Evolutionary conservation across 306 rosid species (phyloP), one percentile per base, ranked within the genome.

Genomic region (Prunus campanulata): DNA sequence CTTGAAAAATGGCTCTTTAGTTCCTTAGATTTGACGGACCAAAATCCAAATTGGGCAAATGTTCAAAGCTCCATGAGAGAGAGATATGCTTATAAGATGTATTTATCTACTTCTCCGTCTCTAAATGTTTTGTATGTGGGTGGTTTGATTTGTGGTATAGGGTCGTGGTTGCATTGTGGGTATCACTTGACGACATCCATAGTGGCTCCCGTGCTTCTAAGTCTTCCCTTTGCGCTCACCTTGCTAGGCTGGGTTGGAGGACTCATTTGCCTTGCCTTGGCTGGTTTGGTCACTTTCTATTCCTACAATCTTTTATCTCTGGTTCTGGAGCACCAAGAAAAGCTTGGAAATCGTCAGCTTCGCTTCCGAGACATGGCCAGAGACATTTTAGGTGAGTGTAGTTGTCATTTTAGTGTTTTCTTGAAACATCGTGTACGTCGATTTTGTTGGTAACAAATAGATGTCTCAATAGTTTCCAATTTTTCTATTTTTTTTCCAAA

Each of bases 141-240:
- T 13, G 6, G 48, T 35, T 51, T 15, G 7, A 35, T 48, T 49
- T 80, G 65, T 55, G 47, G 20, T 77, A 65, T 66, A 68, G 97
- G 98, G 13, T 90, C 97, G 66, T 93, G 98, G 98, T 12, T 85
- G 77, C 98, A 93, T 79, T 86, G 93, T n/a, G 97, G 91, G 29
- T 91, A 87, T 55, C 98, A 91, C 87, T 88, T 93, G 86, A 91
- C 96, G 19, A 87, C 98, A 11, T 87, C 98, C 0, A 88, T 91
- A 73, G 98, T 85, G 70, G 91, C 73, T 19, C 98, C 97, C 0
- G 92, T 16, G 68, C 70, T 91, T 62, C 86, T 88, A 18, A 91
- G 86, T 63, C 92, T 93, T 51, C 97, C 96, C 1, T 87, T 73
- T 72, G 85, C 97, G 5, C 61, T 93, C 74, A 74, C 79, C 11